phyloP scores from a whole-genome alignment of 805 yeast genomes.

The Naumovozyma castellii region DNA sequence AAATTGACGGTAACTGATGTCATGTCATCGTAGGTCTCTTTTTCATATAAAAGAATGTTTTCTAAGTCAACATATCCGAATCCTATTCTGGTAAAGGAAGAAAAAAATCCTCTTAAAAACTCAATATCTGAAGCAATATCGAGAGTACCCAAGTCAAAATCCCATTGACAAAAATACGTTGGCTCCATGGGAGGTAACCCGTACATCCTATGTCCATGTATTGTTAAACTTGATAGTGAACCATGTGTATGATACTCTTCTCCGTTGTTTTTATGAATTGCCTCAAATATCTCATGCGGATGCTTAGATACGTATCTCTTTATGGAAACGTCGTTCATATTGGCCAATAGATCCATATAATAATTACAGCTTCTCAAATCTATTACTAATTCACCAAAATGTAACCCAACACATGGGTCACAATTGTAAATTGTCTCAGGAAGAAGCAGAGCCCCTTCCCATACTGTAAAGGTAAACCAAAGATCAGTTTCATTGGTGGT shows the following conservation, averaged over 20 bases:
- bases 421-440: slow-evolving; percentile 68
- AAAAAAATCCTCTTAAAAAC: slow-evolving; percentile 36
- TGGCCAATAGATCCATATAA: slow-evolving; percentile 85
- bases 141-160: slow-evolving; percentile 56
- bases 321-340: slow-evolving; percentile 25
- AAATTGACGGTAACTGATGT: slow-evolving; percentile 52
- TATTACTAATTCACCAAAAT: slow-evolving; percentile 56
- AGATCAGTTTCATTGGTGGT: slow-evolving; percentile 70
- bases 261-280: slow-evolving; percentile 24
- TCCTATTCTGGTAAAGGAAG: slow-evolving; percentile 40
- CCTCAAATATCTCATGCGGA: slow-evolving; percentile 17
- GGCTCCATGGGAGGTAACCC: slow-evolving; percentile 87
- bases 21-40: slow-evolving; percentile 56
- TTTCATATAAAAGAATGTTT: slow-evolving; percentile 53
- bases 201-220: slow-evolving; percentile 87
- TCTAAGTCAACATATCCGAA: slow-evolving; percentile 68
- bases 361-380: slow-evolving; percentile 84
- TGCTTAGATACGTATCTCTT: slow-evolving; percentile 10
- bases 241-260: slow-evolving; percentile 14
- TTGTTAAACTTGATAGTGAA: slow-evolving; percentile 37
- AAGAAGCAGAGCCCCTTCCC: slow-evolving; percentile 59
- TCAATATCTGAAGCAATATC: slow-evolving; percentile 40
- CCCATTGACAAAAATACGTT: slow-evolving; percentile 88
- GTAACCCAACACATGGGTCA: slow-evolving; percentile 49
- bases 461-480: slow-evolving; percentile 58